phyloP scores from a whole-genome alignment of 305 asterid species.

The Fraxinus dipetala region DNA sequence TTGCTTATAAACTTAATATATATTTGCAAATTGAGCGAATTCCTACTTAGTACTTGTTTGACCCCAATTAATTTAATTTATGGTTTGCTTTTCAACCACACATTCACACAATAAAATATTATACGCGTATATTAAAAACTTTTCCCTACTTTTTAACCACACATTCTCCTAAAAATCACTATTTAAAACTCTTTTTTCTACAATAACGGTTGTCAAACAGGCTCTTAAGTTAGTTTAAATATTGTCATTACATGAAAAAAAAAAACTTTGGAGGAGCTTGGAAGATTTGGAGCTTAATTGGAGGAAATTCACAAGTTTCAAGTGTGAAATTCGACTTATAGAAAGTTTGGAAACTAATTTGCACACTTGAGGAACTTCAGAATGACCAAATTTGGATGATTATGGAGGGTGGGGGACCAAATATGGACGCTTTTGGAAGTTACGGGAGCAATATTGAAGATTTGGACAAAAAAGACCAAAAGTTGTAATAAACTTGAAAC shows the following conservation, averaged over 20 bases:
- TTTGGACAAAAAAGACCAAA: not conserved
- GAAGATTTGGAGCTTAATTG: not conserved
- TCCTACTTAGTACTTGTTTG: not conserved
- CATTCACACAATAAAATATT: too few species aligned
- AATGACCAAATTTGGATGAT: not conserved
- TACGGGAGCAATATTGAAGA: not conserved
- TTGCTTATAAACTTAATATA: not conserved
- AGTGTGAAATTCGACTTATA: not conserved
- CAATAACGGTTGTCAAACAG: too few species aligned
- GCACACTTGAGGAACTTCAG: not conserved
- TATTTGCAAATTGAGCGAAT: not conserved
- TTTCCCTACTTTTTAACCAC: too few species aligned
- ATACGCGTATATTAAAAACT: too few species aligned
- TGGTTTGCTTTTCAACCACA: too few species aligned
- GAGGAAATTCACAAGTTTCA: not conserved
- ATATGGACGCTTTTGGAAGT: not conserved
- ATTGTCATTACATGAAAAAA: not conserved
- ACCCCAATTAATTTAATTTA: too few species aligned
- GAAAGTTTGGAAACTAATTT: not conserved
- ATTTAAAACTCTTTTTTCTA: too few species aligned
- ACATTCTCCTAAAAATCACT: too few species aligned
- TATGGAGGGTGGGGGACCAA: not conserved
- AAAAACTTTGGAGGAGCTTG: not conserved
- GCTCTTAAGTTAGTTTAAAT: too few species aligned
- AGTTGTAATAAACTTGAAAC: not conserved